phyloP scores from a whole-genome alignment of 1,139 yeast species.

The Kodamaea sp. region DNA sequence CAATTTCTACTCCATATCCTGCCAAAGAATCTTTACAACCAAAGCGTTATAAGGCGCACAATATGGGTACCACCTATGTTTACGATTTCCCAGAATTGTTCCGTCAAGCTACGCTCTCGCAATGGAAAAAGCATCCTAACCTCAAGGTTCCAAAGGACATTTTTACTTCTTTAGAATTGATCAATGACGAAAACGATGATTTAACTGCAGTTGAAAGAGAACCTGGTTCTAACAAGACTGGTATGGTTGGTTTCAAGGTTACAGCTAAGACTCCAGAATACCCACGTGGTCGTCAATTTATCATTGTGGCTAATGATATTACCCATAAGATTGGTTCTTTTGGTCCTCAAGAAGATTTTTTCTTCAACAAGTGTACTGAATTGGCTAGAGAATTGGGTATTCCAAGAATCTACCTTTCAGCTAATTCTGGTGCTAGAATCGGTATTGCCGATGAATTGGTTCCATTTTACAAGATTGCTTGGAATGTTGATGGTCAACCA shows the following conservation, averaged over 20 bases:
- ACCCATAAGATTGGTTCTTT: slow-evolving; percentile 97
- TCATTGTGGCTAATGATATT: slow-evolving; percentile 92
- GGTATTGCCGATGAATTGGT: slow-evolving; percentile 96
- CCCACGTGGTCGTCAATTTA: slow-evolving; percentile 91
- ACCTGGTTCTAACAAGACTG: slow-evolving; percentile 91
- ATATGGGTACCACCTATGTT: slow-evolving; percentile 96
- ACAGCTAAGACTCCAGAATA: slow-evolving; percentile 94
- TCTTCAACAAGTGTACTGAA: slow-evolving; percentile 89
- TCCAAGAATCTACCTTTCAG: slow-evolving; percentile 92
- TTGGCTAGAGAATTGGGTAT: slow-evolving; percentile 86
- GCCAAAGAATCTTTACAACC: slow-evolving; percentile 98
- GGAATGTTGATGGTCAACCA: slow-evolving; percentile 77
- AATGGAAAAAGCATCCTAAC: slow-evolving; percentile 71
- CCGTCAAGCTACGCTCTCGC: slow-evolving; percentile 84
- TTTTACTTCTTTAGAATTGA: slow-evolving; percentile 76
- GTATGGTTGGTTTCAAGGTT: slow-evolving; percentile 96
- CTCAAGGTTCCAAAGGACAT: slow-evolving; percentile 71
- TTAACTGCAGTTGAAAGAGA: slow-evolving; percentile 90
- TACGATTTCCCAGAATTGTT: slow-evolving; percentile 98
- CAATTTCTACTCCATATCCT: slow-evolving; percentile 93
- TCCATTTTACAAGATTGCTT: slow-evolving; percentile 84
- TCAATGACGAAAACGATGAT: slow-evolving; percentile 72
- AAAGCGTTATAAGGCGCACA: slow-evolving; percentile 96
- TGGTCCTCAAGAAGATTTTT: slow-evolving; percentile 94
- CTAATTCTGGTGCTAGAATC: slow-evolving; percentile 98